phyloP scores from a whole-genome alignment of 495 filamentous ascomycete species.

The Parathielavia hyrcaniae region DNA sequence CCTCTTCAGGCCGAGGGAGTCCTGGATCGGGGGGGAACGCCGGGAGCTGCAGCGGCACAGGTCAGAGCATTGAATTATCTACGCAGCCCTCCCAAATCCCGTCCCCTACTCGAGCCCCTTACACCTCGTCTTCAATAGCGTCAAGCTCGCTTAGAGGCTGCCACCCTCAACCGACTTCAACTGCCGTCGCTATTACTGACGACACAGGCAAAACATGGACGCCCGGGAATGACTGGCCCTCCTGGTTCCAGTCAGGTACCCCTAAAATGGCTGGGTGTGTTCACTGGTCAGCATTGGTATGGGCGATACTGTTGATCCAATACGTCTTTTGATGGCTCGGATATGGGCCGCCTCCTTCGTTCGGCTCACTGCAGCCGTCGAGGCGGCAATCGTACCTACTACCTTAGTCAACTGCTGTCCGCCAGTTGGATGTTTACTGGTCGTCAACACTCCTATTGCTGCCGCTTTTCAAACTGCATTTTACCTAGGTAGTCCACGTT shows the following conservation, averaged over 20 bases:
- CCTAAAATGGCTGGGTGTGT: not conserved
- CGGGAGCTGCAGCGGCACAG: not conserved
- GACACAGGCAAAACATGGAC: slow-evolving; percentile 3
- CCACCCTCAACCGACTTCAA: not conserved
- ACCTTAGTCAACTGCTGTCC: too few relatives aligned
- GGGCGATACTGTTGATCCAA: not conserved
- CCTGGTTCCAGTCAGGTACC: slow-evolving; percentile 1
- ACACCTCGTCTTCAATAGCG: not conserved
- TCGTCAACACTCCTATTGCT: too few relatives aligned
- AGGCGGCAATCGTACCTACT: too few relatives aligned
- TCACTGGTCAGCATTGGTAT: not conserved
- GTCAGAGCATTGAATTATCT: not conserved
- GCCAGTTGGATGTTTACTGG: too few relatives aligned
- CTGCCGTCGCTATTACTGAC: not conserved
- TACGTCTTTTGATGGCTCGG: not conserved
- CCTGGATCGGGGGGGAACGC: not conserved
- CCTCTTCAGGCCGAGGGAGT: not conserved
- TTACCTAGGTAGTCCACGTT: too few relatives aligned
- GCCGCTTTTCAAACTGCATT: too few relatives aligned
- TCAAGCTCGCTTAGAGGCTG: not conserved
- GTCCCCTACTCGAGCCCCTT: not conserved
- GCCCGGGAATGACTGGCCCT: slow-evolving; percentile 19
- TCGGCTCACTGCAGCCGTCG: too few relatives aligned
- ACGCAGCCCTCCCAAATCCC: too few relatives aligned
- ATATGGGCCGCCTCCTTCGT: too few relatives aligned